Conservation (phyloP, 2,329 filamentous ascomycete genomes). For the Rutstroemia sp. region DNA sequence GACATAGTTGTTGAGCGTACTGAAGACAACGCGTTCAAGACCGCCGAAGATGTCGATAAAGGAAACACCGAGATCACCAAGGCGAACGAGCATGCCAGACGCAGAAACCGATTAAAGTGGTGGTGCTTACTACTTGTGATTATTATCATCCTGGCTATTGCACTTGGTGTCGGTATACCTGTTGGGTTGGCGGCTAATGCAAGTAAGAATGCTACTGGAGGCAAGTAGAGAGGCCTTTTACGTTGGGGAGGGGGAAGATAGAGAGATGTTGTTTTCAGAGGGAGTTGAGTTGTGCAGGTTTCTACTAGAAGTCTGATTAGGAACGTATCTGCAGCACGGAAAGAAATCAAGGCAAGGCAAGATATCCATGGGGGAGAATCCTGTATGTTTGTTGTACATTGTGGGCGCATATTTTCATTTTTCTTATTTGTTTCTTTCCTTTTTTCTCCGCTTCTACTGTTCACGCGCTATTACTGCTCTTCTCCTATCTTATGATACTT, state of each 20-base stretch:
- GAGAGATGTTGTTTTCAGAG: too few species aligned
- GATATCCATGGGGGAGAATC: not conserved
- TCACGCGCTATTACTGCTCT: not conserved
- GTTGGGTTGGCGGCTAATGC: constrained; percentile 20
- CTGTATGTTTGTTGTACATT: constrained; percentile 7
- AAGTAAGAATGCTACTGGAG: constrained; percentile 12
- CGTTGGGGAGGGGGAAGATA: not conserved
- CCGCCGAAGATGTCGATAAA: constrained; percentile 58
- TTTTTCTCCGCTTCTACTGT: not conserved
- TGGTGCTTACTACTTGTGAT: constrained; percentile 60
- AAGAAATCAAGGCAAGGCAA: too few species aligned
- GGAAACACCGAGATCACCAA: constrained; percentile 63
- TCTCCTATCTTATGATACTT: not conserved
- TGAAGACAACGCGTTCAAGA: constrained; percentile 59
- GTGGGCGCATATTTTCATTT: not conserved
- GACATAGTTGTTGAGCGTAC: constrained; percentile 54
- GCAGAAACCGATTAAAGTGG: constrained; percentile 73
- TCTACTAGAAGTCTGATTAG: too few species aligned
- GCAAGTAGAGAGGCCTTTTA: not conserved
- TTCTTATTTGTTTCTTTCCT: not conserved
- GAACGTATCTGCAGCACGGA: too few species aligned
- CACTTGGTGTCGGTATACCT: constrained; percentile 41
- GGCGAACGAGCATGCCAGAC: constrained; percentile 59
- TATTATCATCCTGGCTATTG: constrained; percentile 52
- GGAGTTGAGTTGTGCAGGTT: too few species aligned